Percentiles rank a stretch among this genome's conserved stretches.
phyloP scores from a whole-genome alignment of 2,329 filamentous ascomycete species.

The Paracamarosporium sp. region DNA sequence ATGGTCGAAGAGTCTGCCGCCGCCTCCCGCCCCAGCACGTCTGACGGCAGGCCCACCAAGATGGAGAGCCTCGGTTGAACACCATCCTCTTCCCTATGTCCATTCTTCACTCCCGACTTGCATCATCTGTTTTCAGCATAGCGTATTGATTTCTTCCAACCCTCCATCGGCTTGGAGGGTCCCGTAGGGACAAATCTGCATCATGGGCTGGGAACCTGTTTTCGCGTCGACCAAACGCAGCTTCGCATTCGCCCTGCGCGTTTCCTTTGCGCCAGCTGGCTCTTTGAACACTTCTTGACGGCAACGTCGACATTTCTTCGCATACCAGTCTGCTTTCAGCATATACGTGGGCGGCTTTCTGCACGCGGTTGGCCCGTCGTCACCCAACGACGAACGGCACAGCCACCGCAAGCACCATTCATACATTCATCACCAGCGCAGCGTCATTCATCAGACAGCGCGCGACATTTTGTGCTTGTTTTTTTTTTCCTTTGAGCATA shows the following conservation, averaged over 20 bases:
- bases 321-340: slow-evolving; percentile 5
- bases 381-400: no score
- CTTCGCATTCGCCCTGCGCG: slow-evolving; percentile 22
- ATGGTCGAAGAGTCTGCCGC: slow-evolving; percentile 79
- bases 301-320: slow-evolving; percentile 36
- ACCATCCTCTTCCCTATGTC: slow-evolving; percentile 29
- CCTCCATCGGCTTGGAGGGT: slow-evolving; percentile 17
- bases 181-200: slow-evolving; percentile 44
- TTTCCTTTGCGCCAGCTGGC: slow-evolving; percentile 5
- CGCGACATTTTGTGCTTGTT: background rate
- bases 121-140: slow-evolving; percentile 40
- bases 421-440: slow-evolving; percentile 5
- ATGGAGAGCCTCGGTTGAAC: slow-evolving; percentile 37
- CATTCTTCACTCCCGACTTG: slow-evolving; percentile 31
- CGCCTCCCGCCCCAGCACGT: slow-evolving; percentile 39
- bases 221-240: slow-evolving; percentile 24
- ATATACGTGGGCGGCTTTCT: slow-evolving; percentile 35
- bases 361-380: no score
- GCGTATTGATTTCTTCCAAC: slow-evolving; percentile 39
- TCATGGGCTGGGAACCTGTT: slow-evolving; percentile 35
- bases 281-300: slow-evolving; percentile 34
- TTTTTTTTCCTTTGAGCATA: slow-evolving; percentile 20
- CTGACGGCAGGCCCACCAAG: slow-evolving; percentile 34
- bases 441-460: slow-evolving; percentile 9
- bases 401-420: no score